Evolutionary conservation across 352 stramenopile genomes (phyloP).

Genomic region (Vaucheria bursata): DNA sequence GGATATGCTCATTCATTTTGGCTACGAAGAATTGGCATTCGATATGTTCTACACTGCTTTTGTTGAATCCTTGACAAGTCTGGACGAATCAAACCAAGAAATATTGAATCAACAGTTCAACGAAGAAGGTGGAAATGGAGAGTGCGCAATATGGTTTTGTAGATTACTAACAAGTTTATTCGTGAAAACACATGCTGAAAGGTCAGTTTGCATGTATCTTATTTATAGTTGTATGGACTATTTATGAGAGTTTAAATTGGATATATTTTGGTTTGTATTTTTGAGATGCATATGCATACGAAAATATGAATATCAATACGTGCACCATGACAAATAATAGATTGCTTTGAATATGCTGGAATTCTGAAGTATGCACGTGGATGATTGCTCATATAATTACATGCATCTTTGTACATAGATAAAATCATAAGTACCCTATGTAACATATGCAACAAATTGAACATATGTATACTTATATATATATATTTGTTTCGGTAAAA

Average conservation of each 20-base stretch:
- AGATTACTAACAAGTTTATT: constrained; percentile 66
- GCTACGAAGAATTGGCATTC: constrained; percentile 79
- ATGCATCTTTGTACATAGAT: no score
- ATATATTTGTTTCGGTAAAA: no score
- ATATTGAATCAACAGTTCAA: constrained; percentile 47
- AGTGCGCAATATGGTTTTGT: constrained; percentile 79
- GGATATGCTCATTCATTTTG: constrained; percentile 61
- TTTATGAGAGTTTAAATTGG: neutral
- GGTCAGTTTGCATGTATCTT: neutral
- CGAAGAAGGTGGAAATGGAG: constrained; percentile 63
- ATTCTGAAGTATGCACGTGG: neutral
- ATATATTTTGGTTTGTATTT: neutral
- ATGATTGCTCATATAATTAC: no score
- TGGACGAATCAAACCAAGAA: constrained; percentile 36
- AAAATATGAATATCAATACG: neutral
- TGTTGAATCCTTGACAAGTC: constrained; percentile 55
- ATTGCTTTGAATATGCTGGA: neutral
- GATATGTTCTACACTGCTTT: constrained; percentile 78
- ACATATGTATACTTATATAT: no score
- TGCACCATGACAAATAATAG: neutral
- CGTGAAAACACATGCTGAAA: constrained; percentile 58
- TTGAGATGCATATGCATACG: neutral
- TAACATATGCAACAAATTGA: no score
- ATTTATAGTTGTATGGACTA: neutral
- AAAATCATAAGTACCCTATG: no score